Evolutionary conservation across 2,329 filamentous ascomycete genomes (phyloP).

Genomic region (Aspergillus sp.): DNA sequence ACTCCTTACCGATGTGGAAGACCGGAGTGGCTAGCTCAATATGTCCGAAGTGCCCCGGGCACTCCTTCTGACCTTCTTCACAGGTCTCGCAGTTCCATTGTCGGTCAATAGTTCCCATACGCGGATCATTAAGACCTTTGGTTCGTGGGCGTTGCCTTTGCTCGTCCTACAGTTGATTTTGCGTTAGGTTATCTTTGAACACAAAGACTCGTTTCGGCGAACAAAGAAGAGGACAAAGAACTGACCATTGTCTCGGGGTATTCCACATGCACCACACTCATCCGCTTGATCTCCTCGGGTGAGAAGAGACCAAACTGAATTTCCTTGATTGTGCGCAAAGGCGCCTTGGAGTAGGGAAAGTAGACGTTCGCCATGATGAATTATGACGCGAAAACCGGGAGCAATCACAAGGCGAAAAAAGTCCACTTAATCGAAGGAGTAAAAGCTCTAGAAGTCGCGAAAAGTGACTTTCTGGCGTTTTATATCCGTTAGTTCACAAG

Average conservation of each 20-base stretch:
- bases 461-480: neutral
- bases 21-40: slow-evolving; percentile 97
- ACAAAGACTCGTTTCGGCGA: slow-evolving; percentile 1
- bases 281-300: slow-evolving; percentile 97
- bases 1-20: slow-evolving; percentile 69
- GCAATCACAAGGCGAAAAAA: slow-evolving; percentile 11
- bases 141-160: slow-evolving; percentile 86
- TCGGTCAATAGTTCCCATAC: slow-evolving; percentile 93
- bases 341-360: slow-evolving; percentile 89
- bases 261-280: slow-evolving; percentile 94
- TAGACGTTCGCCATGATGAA: slow-evolving; percentile 85
- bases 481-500: slow-evolving; percentile 11
- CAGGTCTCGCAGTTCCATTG: slow-evolving; percentile 96
- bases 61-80: slow-evolving; percentile 91
- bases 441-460: slow-evolving; percentile 17
- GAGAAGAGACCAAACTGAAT: slow-evolving; percentile 98
- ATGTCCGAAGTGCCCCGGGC: slow-evolving; percentile 96
- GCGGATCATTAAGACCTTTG: slow-evolving; percentile 90
- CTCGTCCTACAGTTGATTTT: slow-evolving; percentile 63
- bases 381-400: slow-evolving; percentile 25
- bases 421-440: slow-evolving; percentile 5
- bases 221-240: slow-evolving; percentile 17
- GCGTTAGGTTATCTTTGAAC: slow-evolving; percentile 16
- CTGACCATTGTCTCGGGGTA: slow-evolving; percentile 95
- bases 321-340: slow-evolving; percentile 96